Conservation (phyloP, 257 asterid genomes). For the Solanum pimpinellifolium region DNA sequence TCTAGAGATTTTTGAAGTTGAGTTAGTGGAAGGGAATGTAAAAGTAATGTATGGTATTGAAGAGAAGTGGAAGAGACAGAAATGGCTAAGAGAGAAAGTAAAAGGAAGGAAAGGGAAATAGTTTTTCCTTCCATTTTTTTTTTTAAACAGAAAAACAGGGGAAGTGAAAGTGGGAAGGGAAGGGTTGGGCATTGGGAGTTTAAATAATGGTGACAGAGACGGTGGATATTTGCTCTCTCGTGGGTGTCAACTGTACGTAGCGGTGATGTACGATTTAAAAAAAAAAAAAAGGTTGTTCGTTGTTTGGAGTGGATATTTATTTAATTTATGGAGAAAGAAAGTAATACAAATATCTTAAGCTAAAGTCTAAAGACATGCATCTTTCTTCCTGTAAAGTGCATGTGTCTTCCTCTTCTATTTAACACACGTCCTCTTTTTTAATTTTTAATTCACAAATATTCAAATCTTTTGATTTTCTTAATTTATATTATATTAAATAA, state of each 20-base stretch:
- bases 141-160: background rate
- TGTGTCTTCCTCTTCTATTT: background rate
- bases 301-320: background rate
- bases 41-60: conserved; percentile 26
- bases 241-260: background rate
- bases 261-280: background rate
- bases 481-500: no score
- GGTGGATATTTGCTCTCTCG: background rate
- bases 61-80: conserved; percentile 14
- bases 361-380: background rate
- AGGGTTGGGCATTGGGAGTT: background rate
- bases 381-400: background rate
- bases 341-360: background rate
- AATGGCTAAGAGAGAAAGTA: background rate
- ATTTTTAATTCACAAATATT: no score
- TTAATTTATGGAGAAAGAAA: background rate
- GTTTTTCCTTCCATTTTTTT: background rate
- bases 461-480: no score
- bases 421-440: background rate
- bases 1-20: conserved; percentile 20
- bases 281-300: background rate
- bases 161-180: background rate
- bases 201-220: background rate
- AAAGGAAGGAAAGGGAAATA: background rate
- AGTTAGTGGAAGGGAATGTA: conserved; percentile 51